Percentiles rank a stretch among this genome's conserved stretches.
phyloP scores from a whole-genome alignment of 352 stramenopile species.

The Phytophthora pluvialis region DNA sequence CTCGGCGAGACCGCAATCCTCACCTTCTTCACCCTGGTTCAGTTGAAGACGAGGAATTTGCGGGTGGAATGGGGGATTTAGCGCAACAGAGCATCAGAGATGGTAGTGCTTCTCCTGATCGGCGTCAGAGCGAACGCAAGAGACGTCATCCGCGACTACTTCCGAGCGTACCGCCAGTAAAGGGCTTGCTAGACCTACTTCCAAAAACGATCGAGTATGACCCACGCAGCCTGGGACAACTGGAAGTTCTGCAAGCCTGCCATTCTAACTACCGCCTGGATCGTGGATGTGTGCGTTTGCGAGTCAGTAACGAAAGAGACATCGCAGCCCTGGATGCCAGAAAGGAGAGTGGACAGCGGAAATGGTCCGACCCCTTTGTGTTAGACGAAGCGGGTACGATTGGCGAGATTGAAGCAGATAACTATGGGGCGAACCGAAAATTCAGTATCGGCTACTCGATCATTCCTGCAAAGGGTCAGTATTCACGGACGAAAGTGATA shows the following conservation, averaged over 20 bases:
- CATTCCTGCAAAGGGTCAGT: slow-evolving; percentile 69
- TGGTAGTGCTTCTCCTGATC: slow-evolving; percentile 14
- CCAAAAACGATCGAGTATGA: slow-evolving; percentile 73
- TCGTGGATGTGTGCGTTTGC: slow-evolving; percentile 73
- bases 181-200: slow-evolving; percentile 82
- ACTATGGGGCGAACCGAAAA: slow-evolving; percentile 64
- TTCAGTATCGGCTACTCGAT: slow-evolving; percentile 89
- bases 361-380: slow-evolving; percentile 77
- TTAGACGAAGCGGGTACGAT: slow-evolving; percentile 80
- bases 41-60: slow-evolving; percentile 29
- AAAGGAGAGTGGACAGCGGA: slow-evolving; percentile 57
- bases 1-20: slow-evolving; percentile 54
- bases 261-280: slow-evolving; percentile 76
- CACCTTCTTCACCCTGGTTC: slow-evolving; percentile 56
- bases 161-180: slow-evolving; percentile 81
- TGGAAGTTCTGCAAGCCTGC: slow-evolving; percentile 84
- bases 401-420: slow-evolving; percentile 74
- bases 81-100: not conserved
- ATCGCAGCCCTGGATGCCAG: slow-evolving; percentile 38
- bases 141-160: slow-evolving; percentile 74
- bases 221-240: slow-evolving; percentile 56
- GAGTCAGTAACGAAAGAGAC: slow-evolving; percentile 66
- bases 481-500: slow-evolving; percentile 88
- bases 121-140: slow-evolving; percentile 51
- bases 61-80: slow-evolving; percentile 10